A percentile compares a stretch with the other conserved stretches of the same genome.
These are phyloP conservation scores for Ramaria rubella DNA, from an alignment of 768 basidiomycete species.

Conservation along the genomic window DNA sequence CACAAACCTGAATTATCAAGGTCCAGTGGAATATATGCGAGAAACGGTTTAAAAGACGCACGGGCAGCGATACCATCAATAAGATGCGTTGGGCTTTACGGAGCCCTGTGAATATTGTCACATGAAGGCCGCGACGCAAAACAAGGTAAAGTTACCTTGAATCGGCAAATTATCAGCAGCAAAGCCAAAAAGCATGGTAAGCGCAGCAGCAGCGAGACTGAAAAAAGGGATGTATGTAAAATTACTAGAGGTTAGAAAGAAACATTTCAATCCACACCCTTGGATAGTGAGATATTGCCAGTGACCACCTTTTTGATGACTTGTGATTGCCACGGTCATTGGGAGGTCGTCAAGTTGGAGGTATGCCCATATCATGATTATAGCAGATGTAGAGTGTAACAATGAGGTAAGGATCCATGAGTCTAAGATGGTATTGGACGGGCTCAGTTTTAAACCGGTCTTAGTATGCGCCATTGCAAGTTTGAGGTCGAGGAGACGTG, in stretches of 20 bases:
- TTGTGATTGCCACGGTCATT: not conserved
- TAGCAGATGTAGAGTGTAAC: not conserved
- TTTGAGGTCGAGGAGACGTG: too few species aligned
- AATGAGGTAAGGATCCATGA: not conserved
- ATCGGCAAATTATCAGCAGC: conserved; percentile 37
- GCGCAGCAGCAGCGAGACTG: conserved; percentile 33
- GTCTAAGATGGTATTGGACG: too few species aligned
- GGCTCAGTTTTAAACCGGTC: too few species aligned
- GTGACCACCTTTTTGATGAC: conserved; percentile 47
- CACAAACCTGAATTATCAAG: conserved; percentile 27
- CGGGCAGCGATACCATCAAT: conserved; percentile 61
- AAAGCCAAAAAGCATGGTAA: conserved; percentile 36
- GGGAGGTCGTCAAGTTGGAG: not conserved
- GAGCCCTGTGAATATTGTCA: conserved; percentile 27
- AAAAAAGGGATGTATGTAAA: not conserved
- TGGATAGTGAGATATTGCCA: conserved; percentile 74
- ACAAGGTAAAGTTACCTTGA: conserved; percentile 25
- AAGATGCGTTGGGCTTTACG: conserved; percentile 46
- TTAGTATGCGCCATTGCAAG: too few species aligned
- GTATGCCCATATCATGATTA: not conserved
- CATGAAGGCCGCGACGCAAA: not conserved
- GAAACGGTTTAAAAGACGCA: conserved; percentile 24
- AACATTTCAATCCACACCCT: conserved; percentile 41
- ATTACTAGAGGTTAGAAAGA: not conserved
- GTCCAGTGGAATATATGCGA: conserved; percentile 22